Base-by-base conservation (phyloP, 192 early-diverging fungal genomes). In the Backusella parvicylindrica region DNA sequence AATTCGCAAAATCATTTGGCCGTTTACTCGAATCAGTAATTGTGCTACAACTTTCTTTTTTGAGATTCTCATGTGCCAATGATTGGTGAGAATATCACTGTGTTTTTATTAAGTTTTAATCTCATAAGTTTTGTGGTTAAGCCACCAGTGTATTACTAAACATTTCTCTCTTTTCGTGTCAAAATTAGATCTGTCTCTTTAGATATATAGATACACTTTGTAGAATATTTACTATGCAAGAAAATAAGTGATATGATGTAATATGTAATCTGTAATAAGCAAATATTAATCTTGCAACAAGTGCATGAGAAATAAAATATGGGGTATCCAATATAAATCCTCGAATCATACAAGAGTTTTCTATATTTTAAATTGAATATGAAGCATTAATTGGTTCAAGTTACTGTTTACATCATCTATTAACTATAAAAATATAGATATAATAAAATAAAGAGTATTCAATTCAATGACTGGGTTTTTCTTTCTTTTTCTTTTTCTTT, bases 1-100 rank as follows among this genome's bases (percentile, higher is more conserved):
- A 60, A 28, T 60, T 60, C 53, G 53, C 53, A 60, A 60, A 60
- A 60, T 60, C 23, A 60, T 60, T 60, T 60, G 23, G 53, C 53
- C 23, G 53, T 60, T 60, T 28, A 60, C 12, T 60, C 53, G 53
- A 23, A 60, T 60, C 23, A 60, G 53, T 60, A 23, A 12, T 60
- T 60, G 53, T 60, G 53, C 53, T 21, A 60, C 53, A n/a, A 28
- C 26, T 9, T 60, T 60, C 2, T 60, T 60, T 26, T 60, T 47
- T 60, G 23, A 60, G 28, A 60, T 60, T 60, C 53, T 60, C 53
- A 60, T 60, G 26, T 28, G 53, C 53, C 53, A 60, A 60, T 60
- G 53, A 11, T 60, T 60, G 53, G 53, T 21, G 53, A 28, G 23
- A 60, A 26, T 60, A 60, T 28, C 21, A 60, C 18, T 50, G 21